Conservation (phyloP, 805 yeast species). For the Metschnikowia santaceciliae region DNA sequence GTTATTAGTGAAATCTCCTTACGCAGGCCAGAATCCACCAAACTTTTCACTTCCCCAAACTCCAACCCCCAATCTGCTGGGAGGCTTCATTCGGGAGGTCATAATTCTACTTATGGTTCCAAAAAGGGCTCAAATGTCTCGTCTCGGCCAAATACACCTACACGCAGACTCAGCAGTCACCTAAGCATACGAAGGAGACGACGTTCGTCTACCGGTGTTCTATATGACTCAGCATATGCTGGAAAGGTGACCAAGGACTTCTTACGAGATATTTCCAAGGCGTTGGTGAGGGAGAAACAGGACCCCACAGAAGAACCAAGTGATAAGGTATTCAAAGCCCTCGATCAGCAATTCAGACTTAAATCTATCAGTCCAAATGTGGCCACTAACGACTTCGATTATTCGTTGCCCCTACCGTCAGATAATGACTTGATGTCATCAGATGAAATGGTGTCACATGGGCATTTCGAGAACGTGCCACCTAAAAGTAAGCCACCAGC, state of each 20-base stretch:
- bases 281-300: slow-evolving; percentile 20
- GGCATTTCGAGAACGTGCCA: neutral
- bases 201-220: slow-evolving; percentile 17
- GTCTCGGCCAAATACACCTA: slow-evolving; percentile 11
- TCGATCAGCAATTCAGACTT: slow-evolving; percentile 12
- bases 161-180: slow-evolving; percentile 14
- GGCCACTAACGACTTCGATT: slow-evolving; percentile 19
- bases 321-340: slow-evolving; percentile 9
- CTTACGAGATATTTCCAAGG: slow-evolving; percentile 32
- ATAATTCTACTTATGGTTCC: neutral
- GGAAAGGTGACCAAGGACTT: slow-evolving; percentile 39
- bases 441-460: slow-evolving; percentile 13
- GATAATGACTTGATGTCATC: slow-evolving; percentile 5
- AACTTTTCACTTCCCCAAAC: neutral
- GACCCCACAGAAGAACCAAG: slow-evolving; percentile 12
- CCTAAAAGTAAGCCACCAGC: neutral
- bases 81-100: neutral
- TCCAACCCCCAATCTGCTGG: neutral
- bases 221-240: slow-evolving; percentile 28
- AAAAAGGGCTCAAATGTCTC: slow-evolving; percentile 2
- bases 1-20: slow-evolving; percentile 12
- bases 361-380: slow-evolving; percentile 11
- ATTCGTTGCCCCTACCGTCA: slow-evolving; percentile 28
- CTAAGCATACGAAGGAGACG: slow-evolving; percentile 14
- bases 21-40: slow-evolving; percentile 5